These are phyloP conservation scores for Reutealis trisperma DNA, from an alignment of 345 rosid genomes.

Conservation along the genomic window DNA sequence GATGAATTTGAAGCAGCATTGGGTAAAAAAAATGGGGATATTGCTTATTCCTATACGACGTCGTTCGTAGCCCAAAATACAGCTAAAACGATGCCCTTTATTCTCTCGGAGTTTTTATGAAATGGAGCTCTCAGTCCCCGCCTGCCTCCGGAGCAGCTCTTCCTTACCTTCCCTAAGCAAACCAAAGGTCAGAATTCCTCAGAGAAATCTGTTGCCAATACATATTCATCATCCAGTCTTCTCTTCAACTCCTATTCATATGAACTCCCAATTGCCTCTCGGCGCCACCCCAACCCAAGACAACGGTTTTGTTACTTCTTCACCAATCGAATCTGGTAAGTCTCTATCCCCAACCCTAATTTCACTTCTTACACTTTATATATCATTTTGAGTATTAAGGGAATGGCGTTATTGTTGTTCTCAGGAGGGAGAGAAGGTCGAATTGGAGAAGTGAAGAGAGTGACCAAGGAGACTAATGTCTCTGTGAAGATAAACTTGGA, in stretches of 20 bases:
- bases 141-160: conserved; percentile 22
- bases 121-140: conserved; percentile 36
- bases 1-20: too few species aligned
- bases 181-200: conserved; percentile 10
- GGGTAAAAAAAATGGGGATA: not conserved
- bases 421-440: conserved; percentile 33
- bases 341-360: not conserved
- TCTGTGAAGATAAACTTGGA: conserved; percentile 74
- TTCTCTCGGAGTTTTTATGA: not conserved
- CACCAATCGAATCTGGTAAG: conserved; percentile 28
- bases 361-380: not conserved
- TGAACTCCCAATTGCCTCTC: conserved; percentile 24
- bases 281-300: conserved; percentile 35
- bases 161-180: conserved; percentile 14
- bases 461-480: conserved; percentile 84
- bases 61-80: not conserved
- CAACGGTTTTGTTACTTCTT: conserved; percentile 32
- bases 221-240: not conserved
- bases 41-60: not conserved
- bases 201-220: not conserved
- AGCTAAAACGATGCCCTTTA: not conserved
- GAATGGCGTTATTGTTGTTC: not conserved
- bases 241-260: conserved; percentile 10
- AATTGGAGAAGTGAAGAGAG: conserved; percentile 79
- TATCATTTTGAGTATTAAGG: not conserved